These are phyloP conservation scores for Parascedosporium putredinis DNA, from an alignment of 2,329 filamentous ascomycete genomes.

Conservation along the genomic window DNA sequence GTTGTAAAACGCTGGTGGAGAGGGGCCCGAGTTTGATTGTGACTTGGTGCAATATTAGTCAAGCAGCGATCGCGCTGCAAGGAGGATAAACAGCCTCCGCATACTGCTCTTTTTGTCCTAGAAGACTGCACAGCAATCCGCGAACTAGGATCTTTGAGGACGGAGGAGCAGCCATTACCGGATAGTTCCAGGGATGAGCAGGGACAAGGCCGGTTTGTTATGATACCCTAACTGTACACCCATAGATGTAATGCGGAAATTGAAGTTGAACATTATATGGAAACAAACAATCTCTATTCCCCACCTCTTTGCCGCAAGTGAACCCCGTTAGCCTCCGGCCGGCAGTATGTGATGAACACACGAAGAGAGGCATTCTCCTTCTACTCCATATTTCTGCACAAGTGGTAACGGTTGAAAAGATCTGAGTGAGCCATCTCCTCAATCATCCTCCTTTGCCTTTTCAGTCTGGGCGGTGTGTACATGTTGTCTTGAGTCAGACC, in stretches of 20 bases:
- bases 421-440: too few species aligned
- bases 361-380: not conserved
- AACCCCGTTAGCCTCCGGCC: not conserved
- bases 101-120: too few species aligned
- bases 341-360: not conserved
- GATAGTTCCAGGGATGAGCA: too few species aligned
- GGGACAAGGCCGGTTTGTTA: constrained; percentile 3
- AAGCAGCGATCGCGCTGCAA: too few species aligned
- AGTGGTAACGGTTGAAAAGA: not conserved
- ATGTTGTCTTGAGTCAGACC: not conserved
- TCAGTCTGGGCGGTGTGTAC: not conserved
- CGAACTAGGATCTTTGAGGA: too few species aligned
- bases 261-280: too few species aligned
- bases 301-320: not conserved
- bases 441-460: too few species aligned
- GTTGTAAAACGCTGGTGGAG: constrained; percentile 51
- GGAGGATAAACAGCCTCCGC: not conserved
- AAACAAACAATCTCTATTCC: too few species aligned
- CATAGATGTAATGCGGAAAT: not conserved
- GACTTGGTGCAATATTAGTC: too few species aligned
- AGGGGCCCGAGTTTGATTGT: too few species aligned
- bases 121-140: too few species aligned
- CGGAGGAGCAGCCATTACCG: too few species aligned
- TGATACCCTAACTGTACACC: constrained; percentile 5
- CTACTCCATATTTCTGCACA: not conserved